A percentile compares a stretch with the other conserved stretches of the same genome.
Conservation (phyloP, 192 early-diverging fungal genomes). For the Podila clonocystis region DNA sequence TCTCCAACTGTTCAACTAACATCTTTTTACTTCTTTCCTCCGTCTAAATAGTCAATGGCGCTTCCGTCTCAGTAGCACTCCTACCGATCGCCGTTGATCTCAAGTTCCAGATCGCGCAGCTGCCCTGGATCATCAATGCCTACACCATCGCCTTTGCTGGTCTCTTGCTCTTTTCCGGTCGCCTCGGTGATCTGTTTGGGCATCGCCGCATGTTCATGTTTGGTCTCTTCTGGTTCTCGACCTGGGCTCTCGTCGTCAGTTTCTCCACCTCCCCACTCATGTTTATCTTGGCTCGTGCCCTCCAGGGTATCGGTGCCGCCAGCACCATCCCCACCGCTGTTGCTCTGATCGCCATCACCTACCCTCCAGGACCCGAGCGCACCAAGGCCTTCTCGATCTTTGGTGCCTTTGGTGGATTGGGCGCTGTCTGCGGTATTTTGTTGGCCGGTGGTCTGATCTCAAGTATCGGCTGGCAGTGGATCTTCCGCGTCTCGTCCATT, state of each 20-base stretch:
- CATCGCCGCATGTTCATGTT: constrained; percentile 43
- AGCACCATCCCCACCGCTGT: constrained; percentile 47
- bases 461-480: constrained; percentile 51
- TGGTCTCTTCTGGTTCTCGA: constrained; percentile 38
- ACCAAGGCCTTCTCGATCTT: constrained; percentile 48
- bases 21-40: no score
- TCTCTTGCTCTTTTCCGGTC: constrained; percentile 38
- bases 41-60: constrained; percentile 14
- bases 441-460: constrained; percentile 41
- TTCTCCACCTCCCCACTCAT: constrained; percentile 35
- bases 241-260: constrained; percentile 29
- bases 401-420: constrained; percentile 40
- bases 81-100: constrained; percentile 30
- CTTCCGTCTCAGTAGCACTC: constrained; percentile 20
- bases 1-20: no score
- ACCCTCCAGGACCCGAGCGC: constrained; percentile 23
- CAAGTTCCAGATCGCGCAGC: constrained; percentile 10
- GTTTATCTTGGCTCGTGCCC: constrained; percentile 38
- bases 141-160: constrained; percentile 51
- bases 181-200: constrained; percentile 49
- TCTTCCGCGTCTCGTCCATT: constrained; percentile 44
- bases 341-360: constrained; percentile 35
- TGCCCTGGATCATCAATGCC: constrained; percentile 40
- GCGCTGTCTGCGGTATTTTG: constrained; percentile 27
- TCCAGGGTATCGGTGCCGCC: constrained; percentile 50